Conservation (phyloP, 192 early-diverging fungal genomes). For the Podila minutissima region DNA sequence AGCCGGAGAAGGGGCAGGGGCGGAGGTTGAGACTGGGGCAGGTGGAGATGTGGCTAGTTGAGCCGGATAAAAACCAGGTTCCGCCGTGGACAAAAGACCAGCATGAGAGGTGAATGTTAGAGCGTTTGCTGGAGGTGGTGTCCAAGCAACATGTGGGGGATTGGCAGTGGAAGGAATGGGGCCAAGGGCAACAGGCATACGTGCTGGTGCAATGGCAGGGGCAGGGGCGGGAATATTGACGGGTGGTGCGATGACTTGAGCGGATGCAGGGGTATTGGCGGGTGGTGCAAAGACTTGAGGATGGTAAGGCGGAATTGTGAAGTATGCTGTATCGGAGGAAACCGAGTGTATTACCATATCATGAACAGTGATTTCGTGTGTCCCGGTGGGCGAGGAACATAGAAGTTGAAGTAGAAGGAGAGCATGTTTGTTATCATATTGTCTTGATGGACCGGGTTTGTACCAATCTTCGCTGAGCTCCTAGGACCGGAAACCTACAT, state of each 20-base stretch:
- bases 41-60: not conserved
- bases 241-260: not conserved
- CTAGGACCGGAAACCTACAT: not conserved
- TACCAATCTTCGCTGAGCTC: not conserved
- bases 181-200: not conserved
- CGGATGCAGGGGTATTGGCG: not conserved
- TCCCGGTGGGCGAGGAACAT: not conserved
- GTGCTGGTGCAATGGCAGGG: not conserved
- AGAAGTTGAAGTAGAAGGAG: not conserved
- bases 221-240: not conserved
- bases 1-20: not conserved
- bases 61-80: slow-evolving; percentile 33
- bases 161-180: not conserved
- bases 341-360: not conserved
- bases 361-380: not conserved
- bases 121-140: slow-evolving; percentile 9
- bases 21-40: not conserved
- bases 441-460: not conserved
- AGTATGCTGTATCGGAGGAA: not conserved
- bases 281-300: not conserved
- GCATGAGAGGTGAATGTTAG: slow-evolving; percentile 41
- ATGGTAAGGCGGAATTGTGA: not conserved
- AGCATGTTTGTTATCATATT: not conserved
- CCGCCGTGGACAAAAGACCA: slow-evolving; percentile 19
- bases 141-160: slow-evolving; percentile 1